Conservation (phyloP, 2,329 filamentous ascomycete genomes). For the Phaeosphaeriaceae sp. region DNA sequence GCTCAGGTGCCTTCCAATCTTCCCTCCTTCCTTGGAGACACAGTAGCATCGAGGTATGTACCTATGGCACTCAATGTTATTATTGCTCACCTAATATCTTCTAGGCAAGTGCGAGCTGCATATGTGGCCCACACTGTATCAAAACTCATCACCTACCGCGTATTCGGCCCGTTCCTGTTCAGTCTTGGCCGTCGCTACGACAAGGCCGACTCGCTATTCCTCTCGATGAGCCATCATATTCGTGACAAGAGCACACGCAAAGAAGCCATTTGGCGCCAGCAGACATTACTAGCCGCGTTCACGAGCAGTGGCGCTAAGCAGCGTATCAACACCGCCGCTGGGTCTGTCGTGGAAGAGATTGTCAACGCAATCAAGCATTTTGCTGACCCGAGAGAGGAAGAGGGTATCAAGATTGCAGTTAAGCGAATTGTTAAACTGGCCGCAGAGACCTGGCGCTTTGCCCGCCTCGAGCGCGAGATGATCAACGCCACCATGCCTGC, state of each 20-base stretch:
- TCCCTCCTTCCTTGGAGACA: constrained; percentile 62
- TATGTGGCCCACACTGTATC: constrained; percentile 64
- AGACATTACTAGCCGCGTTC: constrained; percentile 64
- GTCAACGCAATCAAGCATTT: constrained; percentile 61
- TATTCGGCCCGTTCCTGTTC: constrained; percentile 66
- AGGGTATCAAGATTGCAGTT: constrained; percentile 58
- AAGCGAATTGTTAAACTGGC: constrained; percentile 64
- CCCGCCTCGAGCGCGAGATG: constrained; percentile 62
- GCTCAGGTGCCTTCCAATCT: constrained; percentile 59
- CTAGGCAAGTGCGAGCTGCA: constrained; percentile 58
- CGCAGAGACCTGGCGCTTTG: constrained; percentile 65
- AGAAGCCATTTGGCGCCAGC: constrained; percentile 65
- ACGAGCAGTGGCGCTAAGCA: constrained; percentile 63
- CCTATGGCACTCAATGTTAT: neutral
- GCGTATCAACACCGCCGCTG: constrained; percentile 62
- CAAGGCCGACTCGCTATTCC: constrained; percentile 62
- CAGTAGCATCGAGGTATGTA: constrained; percentile 53
- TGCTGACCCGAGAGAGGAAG: constrained; percentile 57
- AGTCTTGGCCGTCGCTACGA: constrained; percentile 61
- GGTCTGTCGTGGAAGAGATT: constrained; percentile 63
- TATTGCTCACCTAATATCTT: constrained; percentile 5
- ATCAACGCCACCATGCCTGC: constrained; percentile 59
- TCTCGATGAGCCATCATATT: constrained; percentile 62
- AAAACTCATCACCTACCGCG: constrained; percentile 61
- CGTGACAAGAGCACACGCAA: constrained; percentile 62